Conservation (phyloP, 2,329 filamentous ascomycete genomes). For the Trichophyton benhamiae region DNA sequence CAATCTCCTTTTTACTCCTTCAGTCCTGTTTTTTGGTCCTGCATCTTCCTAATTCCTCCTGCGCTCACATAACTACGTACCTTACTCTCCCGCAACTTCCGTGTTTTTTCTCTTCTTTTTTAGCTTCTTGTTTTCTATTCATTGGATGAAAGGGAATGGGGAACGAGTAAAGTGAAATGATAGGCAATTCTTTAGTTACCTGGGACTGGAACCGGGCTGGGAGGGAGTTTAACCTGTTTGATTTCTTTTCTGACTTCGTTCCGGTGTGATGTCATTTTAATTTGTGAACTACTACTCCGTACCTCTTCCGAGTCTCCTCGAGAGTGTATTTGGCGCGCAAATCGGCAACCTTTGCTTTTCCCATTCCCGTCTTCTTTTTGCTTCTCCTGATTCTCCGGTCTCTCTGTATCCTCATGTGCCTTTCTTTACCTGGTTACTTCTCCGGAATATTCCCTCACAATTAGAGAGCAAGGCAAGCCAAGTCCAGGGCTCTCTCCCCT, state of each 20-base stretch:
- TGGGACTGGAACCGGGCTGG: constrained; percentile 1
- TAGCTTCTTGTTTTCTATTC: constrained; percentile 3
- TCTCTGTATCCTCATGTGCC: too few relatives aligned
- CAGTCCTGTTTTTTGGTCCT: background rate
- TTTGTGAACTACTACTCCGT: background rate
- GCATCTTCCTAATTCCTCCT: too few relatives aligned
- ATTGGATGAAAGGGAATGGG: constrained; percentile 3
- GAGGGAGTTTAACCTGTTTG: constrained; percentile 2
- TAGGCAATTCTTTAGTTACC: background rate
- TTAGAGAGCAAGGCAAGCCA: too few relatives aligned
- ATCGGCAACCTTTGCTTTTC: background rate
- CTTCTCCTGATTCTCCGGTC: too few relatives aligned
- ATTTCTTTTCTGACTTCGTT: background rate
- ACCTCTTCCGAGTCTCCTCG: background rate
- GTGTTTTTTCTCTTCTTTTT: background rate
- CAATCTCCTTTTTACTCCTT: background rate
- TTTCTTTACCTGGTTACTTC: too few relatives aligned
- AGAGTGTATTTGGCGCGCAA: constrained; percentile 1
- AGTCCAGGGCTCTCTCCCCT: background rate
- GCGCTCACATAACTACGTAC: too few relatives aligned
- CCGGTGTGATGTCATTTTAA: background rate
- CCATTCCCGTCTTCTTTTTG: background rate
- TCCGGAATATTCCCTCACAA: background rate
- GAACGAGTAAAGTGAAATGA: constrained; percentile 3
- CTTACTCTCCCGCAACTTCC: background rate